phyloP scores from a whole-genome alignment of 345 rosid genomes.

The Eucalyptus sideroxylon region DNA sequence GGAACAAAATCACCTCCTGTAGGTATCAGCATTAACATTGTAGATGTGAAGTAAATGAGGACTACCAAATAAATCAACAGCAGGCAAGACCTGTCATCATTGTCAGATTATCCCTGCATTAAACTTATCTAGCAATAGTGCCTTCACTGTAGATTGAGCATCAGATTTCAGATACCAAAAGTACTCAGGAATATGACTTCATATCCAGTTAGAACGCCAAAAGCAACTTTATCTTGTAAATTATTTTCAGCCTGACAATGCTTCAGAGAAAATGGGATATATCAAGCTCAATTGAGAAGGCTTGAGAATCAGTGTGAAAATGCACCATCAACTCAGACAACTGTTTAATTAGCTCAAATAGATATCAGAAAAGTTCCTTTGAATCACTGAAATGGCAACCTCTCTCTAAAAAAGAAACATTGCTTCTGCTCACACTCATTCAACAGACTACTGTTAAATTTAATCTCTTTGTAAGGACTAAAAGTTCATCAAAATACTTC shows the following conservation, averaged over 20 bases:
- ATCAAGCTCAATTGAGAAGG: neutral
- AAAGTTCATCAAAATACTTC: neutral
- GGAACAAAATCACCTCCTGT: neutral
- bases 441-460: neutral
- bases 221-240: neutral
- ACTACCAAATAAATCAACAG: neutral
- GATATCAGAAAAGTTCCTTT: neutral
- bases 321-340: neutral
- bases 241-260: neutral
- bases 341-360: neutral
- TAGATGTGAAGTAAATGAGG: neutral
- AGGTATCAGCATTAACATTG: neutral
- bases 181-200: neutral
- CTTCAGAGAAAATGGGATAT: neutral
- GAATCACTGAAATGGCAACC: neutral
- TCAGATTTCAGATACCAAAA: neutral
- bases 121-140: neutral
- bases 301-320: neutral
- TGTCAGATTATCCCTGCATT: neutral
- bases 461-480: neutral
- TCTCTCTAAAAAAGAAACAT: neutral
- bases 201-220: neutral
- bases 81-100: neutral
- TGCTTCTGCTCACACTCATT: neutral
- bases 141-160: neutral